phyloP scores from a whole-genome alignment of 177 flowering plant species.

The Tripterygium wilfordii region DNA sequence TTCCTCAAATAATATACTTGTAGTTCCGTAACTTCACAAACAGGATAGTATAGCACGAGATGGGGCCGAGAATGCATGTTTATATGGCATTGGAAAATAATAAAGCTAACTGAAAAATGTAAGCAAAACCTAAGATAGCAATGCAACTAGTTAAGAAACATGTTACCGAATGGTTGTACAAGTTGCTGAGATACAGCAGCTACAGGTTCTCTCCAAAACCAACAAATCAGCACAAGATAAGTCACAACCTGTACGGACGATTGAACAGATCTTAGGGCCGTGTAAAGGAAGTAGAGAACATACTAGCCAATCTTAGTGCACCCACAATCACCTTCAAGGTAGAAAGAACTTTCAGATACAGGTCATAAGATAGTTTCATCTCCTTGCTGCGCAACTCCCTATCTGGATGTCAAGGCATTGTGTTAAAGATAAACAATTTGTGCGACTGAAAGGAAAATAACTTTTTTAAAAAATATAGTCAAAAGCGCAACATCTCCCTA shows the following conservation, averaged over 20 bases:
- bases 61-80: too few species aligned
- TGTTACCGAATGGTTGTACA: conserved; percentile 75
- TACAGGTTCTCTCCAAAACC: conserved; percentile 78
- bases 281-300: not conserved
- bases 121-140: too few species aligned
- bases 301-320: conserved; percentile 1
- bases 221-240: conserved; percentile 40
- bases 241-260: conserved; percentile 31
- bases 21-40: too few species aligned
- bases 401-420: conserved; percentile 31
- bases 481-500: too few species aligned
- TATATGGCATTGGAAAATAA: too few species aligned
- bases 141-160: not conserved
- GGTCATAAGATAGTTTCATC: conserved; percentile 35
- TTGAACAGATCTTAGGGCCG: too few species aligned
- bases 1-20: too few species aligned
- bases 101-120: too few species aligned
- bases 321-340: conserved; percentile 43
- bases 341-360: conserved; percentile 32
- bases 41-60: too few species aligned
- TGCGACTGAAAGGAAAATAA: too few species aligned
- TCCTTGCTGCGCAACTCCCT: conserved; percentile 45
- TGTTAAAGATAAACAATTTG: conserved; percentile 13
- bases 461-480: too few species aligned
- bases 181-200: conserved; percentile 60